These are phyloP conservation scores for Salvia rosmarinus DNA, from an alignment of 257 asterid genomes.

Conservation along the genomic window DNA sequence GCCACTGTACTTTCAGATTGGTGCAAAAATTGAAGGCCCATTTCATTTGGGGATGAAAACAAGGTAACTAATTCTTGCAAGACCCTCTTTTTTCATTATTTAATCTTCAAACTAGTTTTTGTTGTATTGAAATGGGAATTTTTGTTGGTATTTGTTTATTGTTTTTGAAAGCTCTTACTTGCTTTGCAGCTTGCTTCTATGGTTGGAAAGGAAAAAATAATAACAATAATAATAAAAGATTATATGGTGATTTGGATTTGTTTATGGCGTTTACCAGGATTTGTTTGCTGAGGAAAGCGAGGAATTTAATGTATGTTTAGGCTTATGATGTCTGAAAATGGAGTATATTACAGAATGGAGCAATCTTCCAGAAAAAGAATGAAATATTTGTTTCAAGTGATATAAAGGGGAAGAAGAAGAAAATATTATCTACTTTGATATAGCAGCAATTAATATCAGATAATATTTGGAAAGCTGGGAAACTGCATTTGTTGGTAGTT, in stretches of 20 bases:
- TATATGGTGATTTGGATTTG: slow-evolving; percentile 25
- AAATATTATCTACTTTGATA: slow-evolving; percentile 11
- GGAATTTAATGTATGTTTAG: slow-evolving; percentile 27
- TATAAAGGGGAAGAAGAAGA: slow-evolving; percentile 13
- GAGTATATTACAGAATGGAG: slow-evolving; percentile 14
- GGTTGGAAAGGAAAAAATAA: neutral
- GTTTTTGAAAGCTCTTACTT: slow-evolving; percentile 16
- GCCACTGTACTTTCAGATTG: slow-evolving; percentile 33
- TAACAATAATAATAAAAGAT: neutral
- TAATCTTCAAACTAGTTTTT: slow-evolving; percentile 50
- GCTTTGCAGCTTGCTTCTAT: neutral
- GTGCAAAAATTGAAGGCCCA: slow-evolving; percentile 43
- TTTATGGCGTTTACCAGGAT: slow-evolving; percentile 34
- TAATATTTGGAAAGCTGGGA: slow-evolving; percentile 23
- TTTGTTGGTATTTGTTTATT: slow-evolving; percentile 26
- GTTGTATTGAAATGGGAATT: slow-evolving; percentile 17
- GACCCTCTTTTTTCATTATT: slow-evolving; percentile 14
- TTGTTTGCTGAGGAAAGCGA: slow-evolving; percentile 29
- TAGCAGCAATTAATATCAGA: neutral
- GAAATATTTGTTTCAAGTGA: slow-evolving; percentile 10
- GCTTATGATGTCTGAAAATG: slow-evolving; percentile 18
- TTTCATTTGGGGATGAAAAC: slow-evolving; percentile 38
- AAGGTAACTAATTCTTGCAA: slow-evolving; percentile 38
- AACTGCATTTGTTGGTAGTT: slow-evolving; percentile 28
- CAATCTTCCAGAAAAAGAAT: slow-evolving; percentile 21